Evolutionary conservation across 2,329 filamentous ascomycete genomes (phyloP).

Genomic region (Fusarium austroafricanum): DNA sequence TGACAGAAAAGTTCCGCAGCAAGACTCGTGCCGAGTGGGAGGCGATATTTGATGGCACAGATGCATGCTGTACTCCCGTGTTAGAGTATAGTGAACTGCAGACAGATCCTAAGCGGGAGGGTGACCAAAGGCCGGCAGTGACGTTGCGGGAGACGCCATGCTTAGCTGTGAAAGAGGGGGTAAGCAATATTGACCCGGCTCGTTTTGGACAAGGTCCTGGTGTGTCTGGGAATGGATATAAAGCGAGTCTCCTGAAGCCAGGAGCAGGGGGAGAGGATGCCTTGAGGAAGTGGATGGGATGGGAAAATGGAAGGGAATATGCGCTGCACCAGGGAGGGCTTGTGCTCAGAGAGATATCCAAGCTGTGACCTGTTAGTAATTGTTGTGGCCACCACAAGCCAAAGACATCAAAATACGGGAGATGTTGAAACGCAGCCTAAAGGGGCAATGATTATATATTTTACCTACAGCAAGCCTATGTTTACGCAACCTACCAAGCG

Average conservation of each 20-base stretch:
- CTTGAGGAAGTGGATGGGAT: conserved; percentile 79
- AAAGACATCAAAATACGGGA: background rate
- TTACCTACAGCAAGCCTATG: conserved; percentile 43
- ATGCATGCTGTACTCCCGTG: conserved; percentile 93
- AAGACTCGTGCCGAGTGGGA: conserved; percentile 87
- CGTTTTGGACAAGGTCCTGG: conserved; percentile 73
- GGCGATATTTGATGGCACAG: conserved; percentile 84
- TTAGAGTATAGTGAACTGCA: conserved; percentile 80
- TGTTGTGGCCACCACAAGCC: background rate
- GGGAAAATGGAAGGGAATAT: conserved; percentile 78
- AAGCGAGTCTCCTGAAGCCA: conserved; percentile 66
- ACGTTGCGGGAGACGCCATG: conserved; percentile 77
- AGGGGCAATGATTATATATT: conserved; percentile 42
- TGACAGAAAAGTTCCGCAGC: conserved; percentile 72
- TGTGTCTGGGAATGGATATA: conserved; percentile 75
- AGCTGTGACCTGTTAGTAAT: conserved; percentile 44
- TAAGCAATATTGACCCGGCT: conserved; percentile 46
- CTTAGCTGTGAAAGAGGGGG: conserved; percentile 66
- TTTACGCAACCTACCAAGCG: conserved; percentile 21
- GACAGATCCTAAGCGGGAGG: conserved; percentile 59
- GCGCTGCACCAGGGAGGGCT: conserved; percentile 72
- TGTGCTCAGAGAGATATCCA: conserved; percentile 57
- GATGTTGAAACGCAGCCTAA: background rate
- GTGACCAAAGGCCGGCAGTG: conserved; percentile 78
- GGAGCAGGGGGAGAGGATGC: conserved; percentile 79